A percentile compares a stretch with the other conserved stretches of the same genome.
phyloP scores from a whole-genome alignment of 2,329 filamentous ascomycete genomes.

The Alternaria dauci region DNA sequence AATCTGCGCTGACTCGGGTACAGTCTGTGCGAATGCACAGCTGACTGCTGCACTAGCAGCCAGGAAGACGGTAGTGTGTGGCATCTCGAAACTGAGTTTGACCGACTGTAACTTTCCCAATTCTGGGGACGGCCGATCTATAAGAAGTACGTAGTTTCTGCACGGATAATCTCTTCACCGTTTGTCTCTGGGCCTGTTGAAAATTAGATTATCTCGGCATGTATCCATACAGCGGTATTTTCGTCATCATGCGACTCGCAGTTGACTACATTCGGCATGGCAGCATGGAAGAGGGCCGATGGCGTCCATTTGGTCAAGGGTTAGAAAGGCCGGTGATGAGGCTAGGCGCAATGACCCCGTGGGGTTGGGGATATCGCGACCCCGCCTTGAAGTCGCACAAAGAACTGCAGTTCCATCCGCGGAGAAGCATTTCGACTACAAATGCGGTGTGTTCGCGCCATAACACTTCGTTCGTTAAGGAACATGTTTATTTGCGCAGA shows the following conservation, averaged over 20 bases:
- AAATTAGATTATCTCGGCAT: constrained; percentile 4
- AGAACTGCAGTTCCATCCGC: neutral
- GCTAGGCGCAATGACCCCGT: constrained; percentile 14
- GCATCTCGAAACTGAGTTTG: constrained; percentile 6
- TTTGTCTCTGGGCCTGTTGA: neutral
- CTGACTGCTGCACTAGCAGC: constrained; percentile 10
- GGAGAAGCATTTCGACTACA: neutral
- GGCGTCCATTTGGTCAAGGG: constrained; percentile 2
- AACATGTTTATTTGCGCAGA: neutral
- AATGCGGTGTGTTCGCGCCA: neutral
- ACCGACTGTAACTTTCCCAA: neutral
- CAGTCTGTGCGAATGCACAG: constrained; percentile 25
- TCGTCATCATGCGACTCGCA: constrained; percentile 4
- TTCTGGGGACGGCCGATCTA: neutral
- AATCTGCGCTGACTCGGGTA: constrained; percentile 33
- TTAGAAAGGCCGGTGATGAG: constrained; percentile 1
- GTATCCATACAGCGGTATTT: constrained; percentile 2
- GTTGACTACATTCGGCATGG: neutral
- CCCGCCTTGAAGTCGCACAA: neutral
- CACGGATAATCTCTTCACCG: constrained; percentile 4
- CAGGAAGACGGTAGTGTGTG: constrained; percentile 8
- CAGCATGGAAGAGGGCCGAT: neutral
- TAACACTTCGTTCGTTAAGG: neutral
- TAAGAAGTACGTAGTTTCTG: neutral
- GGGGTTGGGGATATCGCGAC: constrained; percentile 1